These are phyloP conservation scores for Saccharomyces jurei DNA, from an alignment of 805 yeast genomes.

Conservation along the genomic window DNA sequence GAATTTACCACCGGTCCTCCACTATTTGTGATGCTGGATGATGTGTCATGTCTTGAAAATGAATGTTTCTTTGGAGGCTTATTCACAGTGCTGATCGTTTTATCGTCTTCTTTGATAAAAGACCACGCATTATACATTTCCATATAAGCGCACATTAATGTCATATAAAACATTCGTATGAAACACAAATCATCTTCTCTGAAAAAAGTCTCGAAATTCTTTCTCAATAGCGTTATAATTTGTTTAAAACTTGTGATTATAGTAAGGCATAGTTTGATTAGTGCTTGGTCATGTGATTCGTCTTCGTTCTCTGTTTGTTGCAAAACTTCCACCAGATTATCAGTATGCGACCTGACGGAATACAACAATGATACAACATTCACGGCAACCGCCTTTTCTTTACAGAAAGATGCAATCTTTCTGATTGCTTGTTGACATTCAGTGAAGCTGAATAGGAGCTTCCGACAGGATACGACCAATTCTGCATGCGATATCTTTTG, in stretches of 20 bases:
- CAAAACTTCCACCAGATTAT: conserved; percentile 47
- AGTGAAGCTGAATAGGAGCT: conserved; percentile 52
- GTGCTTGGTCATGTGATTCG: conserved; percentile 29
- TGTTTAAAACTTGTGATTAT: conserved; percentile 43
- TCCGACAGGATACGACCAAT: conserved; percentile 39
- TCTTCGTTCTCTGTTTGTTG: conserved; percentile 43
- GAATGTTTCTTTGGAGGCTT: neutral
- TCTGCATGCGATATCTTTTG: conserved; percentile 27
- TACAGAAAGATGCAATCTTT: conserved; percentile 49
- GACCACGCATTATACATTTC: conserved; percentile 64
- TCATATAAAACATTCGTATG: conserved; percentile 53
- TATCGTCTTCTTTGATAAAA: conserved; percentile 16
- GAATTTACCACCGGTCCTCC: neutral
- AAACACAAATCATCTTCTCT: conserved; percentile 55
- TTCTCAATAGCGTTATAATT: conserved; percentile 35
- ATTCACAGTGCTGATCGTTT: neutral
- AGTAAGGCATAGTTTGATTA: conserved; percentile 32
- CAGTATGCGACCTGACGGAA: conserved; percentile 47
- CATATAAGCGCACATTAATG: conserved; percentile 52
- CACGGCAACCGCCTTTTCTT: conserved; percentile 45
- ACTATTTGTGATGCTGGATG: neutral
- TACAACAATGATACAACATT: conserved; percentile 46
- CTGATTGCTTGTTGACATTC: conserved; percentile 56
- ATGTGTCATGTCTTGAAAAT: conserved; percentile 1
- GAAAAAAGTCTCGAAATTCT: conserved; percentile 42